Evolutionary conservation across 768 basidiomycete species (phyloP), one percentile per base, ranked within the genome.

Genomic region (Lactifluus echinatus): DNA sequence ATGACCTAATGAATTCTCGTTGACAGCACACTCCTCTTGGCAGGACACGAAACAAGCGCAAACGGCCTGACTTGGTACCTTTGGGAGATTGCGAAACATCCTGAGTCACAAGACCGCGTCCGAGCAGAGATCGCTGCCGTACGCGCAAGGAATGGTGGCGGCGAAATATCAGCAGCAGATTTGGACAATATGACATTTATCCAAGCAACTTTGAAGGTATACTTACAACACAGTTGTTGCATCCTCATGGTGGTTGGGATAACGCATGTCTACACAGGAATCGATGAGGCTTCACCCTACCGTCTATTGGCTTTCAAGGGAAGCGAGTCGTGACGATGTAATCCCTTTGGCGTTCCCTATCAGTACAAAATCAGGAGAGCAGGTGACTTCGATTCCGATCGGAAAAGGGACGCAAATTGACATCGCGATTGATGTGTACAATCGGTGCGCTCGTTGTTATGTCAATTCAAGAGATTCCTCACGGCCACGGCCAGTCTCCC

Each of bases 271-370:
- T 2, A 15, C n/a, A 39, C 24, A 55, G 45, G 54, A 55, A 19
- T 17, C 40, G 29, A 49, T 50, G 39, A 47, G 47, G 21, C 10
- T 47, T 11, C 63, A 66, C 39, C 63, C 63, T 1, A 58, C 66
- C 17, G 49, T 60, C 26, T 50, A 37, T 17, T 12, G 0, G 10
- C 23, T 58, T 2, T 0, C 42, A 4, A 61, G 61, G 11, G 42
- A 55, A 43, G 59, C 66, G 1, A 24, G 26, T 8, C 59, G 50
- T 10, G 65, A 66, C 44, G 61, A 64, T 19, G 58, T 64, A 3
- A 49, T 64, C 12, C 66, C 63, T 10, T 57, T 66, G 12, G 48
- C 61, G 1, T 44, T 44, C n/a, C 56, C 56, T 7, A 46, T 52
- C 17, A 39, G 36, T 8, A 29, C 28, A 4, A 52, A 57, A 26